Conservation (phyloP, 148 eudicot species). For the Spergularia bocconei region DNA sequence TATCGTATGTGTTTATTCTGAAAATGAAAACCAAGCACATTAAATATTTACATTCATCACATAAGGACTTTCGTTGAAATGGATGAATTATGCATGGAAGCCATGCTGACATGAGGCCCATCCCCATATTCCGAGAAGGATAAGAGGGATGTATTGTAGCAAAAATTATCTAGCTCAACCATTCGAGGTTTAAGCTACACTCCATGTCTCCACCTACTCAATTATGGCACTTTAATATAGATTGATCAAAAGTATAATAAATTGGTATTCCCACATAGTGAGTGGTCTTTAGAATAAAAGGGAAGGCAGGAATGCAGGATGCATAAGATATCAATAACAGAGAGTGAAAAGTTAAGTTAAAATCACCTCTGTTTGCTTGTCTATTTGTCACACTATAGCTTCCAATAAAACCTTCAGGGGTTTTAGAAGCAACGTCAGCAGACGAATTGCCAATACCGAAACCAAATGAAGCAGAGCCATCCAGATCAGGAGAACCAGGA, state of each 20-base stretch:
- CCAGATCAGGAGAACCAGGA: constrained; percentile 54
- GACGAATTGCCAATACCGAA: constrained; percentile 52
- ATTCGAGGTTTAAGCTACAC: background rate
- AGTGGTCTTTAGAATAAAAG: background rate
- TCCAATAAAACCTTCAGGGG: constrained; percentile 63
- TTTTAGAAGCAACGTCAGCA: constrained; percentile 43
- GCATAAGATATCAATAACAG: background rate
- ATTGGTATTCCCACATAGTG: background rate
- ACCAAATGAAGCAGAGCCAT: constrained; percentile 60
- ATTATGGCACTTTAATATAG: background rate
- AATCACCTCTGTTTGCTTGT: constrained; percentile 72
- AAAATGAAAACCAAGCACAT: no score
- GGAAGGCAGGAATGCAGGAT: background rate
- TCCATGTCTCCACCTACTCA: background rate
- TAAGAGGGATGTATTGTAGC: no score
- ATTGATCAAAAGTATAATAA: background rate
- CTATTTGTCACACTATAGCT: constrained; percentile 56
- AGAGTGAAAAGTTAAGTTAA: background rate
- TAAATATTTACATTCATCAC: no score
- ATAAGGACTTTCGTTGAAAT: no score
- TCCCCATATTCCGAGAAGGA: no score
- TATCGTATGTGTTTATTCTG: no score
- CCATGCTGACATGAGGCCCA: no score
- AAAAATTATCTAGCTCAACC: background rate
- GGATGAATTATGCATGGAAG: no score